These are phyloP conservation scores for Boletales sp. DNA, from an alignment of 768 basidiomycete genomes.

Conservation along the genomic window DNA sequence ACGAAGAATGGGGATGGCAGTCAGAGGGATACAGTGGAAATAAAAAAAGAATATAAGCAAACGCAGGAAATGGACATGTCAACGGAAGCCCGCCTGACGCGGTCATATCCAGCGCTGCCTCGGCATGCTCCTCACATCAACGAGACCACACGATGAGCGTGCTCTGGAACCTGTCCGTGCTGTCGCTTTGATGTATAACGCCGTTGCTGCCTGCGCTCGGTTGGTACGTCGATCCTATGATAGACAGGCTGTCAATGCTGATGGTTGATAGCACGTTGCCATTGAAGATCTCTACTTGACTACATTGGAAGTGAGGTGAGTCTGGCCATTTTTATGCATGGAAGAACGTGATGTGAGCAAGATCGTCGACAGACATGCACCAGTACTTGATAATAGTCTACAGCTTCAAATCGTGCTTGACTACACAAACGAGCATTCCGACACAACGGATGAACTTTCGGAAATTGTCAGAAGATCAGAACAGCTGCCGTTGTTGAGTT, in stretches of 20 bases:
- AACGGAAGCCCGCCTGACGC: too few species aligned
- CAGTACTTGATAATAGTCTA: background rate
- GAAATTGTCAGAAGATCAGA: too few species aligned
- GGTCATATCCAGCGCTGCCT: background rate
- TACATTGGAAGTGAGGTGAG: constrained; percentile 30
- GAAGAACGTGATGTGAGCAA: background rate
- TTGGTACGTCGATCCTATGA: constrained; percentile 39
- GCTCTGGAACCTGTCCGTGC: constrained; percentile 39
- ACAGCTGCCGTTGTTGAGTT: too few species aligned
- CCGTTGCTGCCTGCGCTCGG: constrained; percentile 35
- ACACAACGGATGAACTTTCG: too few species aligned
- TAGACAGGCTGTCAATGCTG: constrained; percentile 42
- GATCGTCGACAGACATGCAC: background rate
- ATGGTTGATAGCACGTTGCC: constrained; percentile 37
- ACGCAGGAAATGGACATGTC: too few species aligned
- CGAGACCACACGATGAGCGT: constrained; percentile 31
- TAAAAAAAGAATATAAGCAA: too few species aligned
- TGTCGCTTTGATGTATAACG: constrained; percentile 32
- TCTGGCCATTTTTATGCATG: constrained; percentile 34
- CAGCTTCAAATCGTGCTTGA: too few species aligned
- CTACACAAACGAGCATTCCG: too few species aligned
- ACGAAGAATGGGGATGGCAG: too few species aligned
- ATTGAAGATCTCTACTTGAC: constrained; percentile 42
- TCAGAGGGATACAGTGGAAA: too few species aligned
- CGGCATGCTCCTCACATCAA: background rate